Percentiles rank a stretch among this genome's conserved stretches.
phyloP scores from a whole-genome alignment of 1,284 basidiomycete species.

The Puccinia hordei region DNA sequence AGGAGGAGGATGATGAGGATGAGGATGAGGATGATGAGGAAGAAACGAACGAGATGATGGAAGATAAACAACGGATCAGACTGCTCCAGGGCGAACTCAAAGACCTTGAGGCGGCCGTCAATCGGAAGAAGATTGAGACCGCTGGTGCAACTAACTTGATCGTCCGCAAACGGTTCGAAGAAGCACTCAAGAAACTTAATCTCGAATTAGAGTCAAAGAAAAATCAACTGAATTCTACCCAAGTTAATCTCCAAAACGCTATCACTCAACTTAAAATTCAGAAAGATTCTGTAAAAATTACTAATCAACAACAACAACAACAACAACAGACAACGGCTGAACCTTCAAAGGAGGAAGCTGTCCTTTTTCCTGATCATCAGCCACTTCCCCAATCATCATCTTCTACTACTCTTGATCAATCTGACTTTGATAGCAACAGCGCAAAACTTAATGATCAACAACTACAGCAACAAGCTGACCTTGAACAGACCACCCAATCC shows the following conservation, averaged over 20 bases:
- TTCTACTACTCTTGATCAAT: not conserved
- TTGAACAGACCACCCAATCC: not conserved
- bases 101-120: conserved; percentile 81
- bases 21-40: conserved; percentile 49
- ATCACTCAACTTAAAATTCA: not conserved
- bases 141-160: conserved; percentile 84
- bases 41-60: conserved; percentile 31
- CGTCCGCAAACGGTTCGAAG: conserved; percentile 43
- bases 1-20: conserved; percentile 56
- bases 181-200: conserved; percentile 43
- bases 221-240: conserved; percentile 34
- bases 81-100: conserved; percentile 83
- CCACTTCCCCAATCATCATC: not conserved
- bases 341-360: too few relatives aligned
- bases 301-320: not conserved
- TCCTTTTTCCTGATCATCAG: too few relatives aligned
- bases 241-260: conserved; percentile 35
- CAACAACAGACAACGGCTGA: too few relatives aligned
- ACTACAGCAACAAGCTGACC: not conserved
- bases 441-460: not conserved
- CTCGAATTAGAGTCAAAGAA: conserved; percentile 44
- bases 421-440: not conserved
- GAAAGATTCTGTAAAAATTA: not conserved
- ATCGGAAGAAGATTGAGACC: conserved; percentile 81
- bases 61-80: conserved; percentile 44